Conservation (phyloP, 495 filamentous ascomycete genomes). For the Platismatia glauca region DNA sequence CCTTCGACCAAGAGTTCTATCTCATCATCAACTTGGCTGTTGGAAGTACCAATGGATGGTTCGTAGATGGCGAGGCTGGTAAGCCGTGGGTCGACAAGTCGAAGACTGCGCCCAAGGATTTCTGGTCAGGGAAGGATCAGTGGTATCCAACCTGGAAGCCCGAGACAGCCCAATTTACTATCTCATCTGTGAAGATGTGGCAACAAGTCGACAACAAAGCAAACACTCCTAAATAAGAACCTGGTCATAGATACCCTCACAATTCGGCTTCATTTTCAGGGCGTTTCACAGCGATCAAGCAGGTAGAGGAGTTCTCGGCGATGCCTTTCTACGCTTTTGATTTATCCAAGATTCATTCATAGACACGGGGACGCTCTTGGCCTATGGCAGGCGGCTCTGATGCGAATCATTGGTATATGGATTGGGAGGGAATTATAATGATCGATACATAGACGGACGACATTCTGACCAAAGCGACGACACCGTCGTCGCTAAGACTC, state of each 20-base stretch:
- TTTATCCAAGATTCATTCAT: background rate
- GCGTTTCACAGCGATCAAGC: background rate
- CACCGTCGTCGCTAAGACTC: background rate
- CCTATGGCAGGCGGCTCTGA: background rate
- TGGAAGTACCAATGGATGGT: conserved; percentile 79
- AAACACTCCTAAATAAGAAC: background rate
- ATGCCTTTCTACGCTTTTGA: background rate
- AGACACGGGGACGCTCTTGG: background rate
- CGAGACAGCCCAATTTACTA: conserved; percentile 53
- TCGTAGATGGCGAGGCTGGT: conserved; percentile 54
- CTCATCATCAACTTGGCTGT: conserved; percentile 77
- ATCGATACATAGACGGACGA: conserved; percentile 1
- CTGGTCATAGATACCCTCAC: background rate
- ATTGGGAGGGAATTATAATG: background rate
- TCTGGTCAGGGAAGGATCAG: conserved; percentile 54
- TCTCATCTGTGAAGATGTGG: conserved; percentile 72
- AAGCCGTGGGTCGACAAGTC: conserved; percentile 76
- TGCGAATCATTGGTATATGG: background rate
- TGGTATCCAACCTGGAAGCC: conserved; percentile 70
- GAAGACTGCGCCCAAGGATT: conserved; percentile 58
- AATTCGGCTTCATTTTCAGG: background rate
- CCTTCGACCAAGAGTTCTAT: conserved; percentile 76
- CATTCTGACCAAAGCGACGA: background rate
- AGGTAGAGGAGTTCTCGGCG: conserved; percentile 5
- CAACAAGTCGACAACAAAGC: conserved; percentile 41